Evolutionary conservation across 257 asterid genomes (phyloP), one percentile per base, ranked within the genome.

Genomic region (Apocynum venetum): DNA sequence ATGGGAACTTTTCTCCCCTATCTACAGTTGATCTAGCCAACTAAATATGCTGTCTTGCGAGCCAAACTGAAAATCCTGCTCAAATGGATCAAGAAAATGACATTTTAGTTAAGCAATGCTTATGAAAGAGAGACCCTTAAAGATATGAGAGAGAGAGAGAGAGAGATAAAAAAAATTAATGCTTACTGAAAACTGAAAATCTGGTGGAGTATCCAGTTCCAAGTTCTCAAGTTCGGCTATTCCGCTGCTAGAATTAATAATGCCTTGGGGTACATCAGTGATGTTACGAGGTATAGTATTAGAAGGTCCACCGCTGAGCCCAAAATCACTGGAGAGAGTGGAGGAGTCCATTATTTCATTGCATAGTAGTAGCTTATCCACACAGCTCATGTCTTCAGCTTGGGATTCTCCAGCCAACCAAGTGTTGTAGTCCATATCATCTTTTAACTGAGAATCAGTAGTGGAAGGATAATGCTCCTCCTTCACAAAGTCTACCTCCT

Each of bases 201-300:
- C 96, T 0, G 93, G 96, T 71, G 88, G 96, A 74, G 91, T 81
- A 61, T 89, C 98, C n/a, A 88, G 73, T 12, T 85, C 92, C 68
- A 93, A 64, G 88, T 89, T 82, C 67, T 84, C 88, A 15, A 93
- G 91, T 76, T 89, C 98, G 53, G 83, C 70, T 25, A 89, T 78
- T 77, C 86, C 92, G 75, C 77, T 47, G 65, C 76, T 0, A 20
- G 89, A 80, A 76, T 70, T 77, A 48, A 36, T 77, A 69, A 61
- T 78, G 71, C 75, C 84, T 75, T 82, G 86, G 31, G 75, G 76
- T 47, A 73, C 49, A 77, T 63, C 73, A 51, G 67, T 77, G 6
- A 70, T 12, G 76, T 73, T 67, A 63, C 57, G 49, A 75, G 81
- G 66, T 78, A 76, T 74, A 76, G 80, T 85, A 75, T 85, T 76